These are phyloP conservation scores for Clonostachys byssicola DNA, from an alignment of 2,329 filamentous ascomycete genomes.

Conservation along the genomic window DNA sequence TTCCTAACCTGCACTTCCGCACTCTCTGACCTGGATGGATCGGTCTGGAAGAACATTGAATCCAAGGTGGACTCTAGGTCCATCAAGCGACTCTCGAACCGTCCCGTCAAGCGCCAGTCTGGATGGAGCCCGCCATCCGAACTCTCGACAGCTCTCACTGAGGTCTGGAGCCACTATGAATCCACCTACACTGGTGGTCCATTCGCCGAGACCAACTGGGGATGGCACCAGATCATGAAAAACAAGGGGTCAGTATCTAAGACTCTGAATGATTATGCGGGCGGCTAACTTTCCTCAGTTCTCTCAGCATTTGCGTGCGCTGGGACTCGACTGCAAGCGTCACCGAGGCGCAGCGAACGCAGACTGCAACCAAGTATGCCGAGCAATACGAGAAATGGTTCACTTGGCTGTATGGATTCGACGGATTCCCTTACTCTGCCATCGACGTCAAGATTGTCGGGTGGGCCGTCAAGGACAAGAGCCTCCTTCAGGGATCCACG, in stretches of 20 bases:
- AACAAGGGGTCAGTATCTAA: background rate
- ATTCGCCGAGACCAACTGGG: background rate
- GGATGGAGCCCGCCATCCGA: background rate
- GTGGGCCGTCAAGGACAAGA: constrained; percentile 33
- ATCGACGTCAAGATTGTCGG: constrained; percentile 34
- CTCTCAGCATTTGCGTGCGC: constrained; percentile 24
- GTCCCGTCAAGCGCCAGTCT: constrained; percentile 25
- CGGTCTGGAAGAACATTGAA: no score
- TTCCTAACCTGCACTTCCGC: no score
- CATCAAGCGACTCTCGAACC: constrained; percentile 12
- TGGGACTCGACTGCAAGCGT: constrained; percentile 33
- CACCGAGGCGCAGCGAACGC: constrained; percentile 27
- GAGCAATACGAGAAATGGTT: constrained; percentile 33
- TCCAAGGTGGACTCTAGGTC: no score
- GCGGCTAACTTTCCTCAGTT: no score
- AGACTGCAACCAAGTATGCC: constrained; percentile 25
- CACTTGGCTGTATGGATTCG: constrained; percentile 34
- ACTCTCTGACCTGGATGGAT: no score
- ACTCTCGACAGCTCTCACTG: background rate
- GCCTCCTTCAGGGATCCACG: constrained; percentile 28
- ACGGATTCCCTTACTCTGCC: constrained; percentile 32
- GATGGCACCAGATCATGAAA: background rate
- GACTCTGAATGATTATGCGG: no score
- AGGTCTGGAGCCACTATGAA: background rate
- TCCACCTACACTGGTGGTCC: background rate